Evolutionary conservation across 164 flowering plant genomes (phyloP), one percentile per base, ranked within the genome.

Genomic region (Sextonia rubra): DNA sequence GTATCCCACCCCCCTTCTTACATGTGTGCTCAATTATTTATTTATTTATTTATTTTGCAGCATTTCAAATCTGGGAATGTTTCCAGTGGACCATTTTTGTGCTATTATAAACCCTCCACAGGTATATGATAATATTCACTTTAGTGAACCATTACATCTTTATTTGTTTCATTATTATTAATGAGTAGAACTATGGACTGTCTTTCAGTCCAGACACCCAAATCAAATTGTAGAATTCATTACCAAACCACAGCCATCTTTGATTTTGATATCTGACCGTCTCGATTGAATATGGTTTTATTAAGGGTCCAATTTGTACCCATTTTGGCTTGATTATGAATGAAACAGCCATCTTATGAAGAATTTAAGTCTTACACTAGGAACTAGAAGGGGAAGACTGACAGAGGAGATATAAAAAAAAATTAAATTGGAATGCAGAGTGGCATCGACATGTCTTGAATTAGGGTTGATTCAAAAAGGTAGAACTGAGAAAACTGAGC

Each of bases 41-140:
- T 24, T 24, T 61, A 7, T 61, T 24, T 61, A 4, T 11, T 61
- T 61, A 7, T 72, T 70, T 1, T 89, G 87, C 97, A 96, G 99
- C 85, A 96, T 96, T 75, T 96, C 99, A 74, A 96, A 96, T 83
- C 84, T 96, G 80, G 99, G 99, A 71, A 96, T 96, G 99, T 96
- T 86, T 82, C 99, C 99, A 22, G 98, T 96, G 79, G 99, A 96
- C 80, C 78, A 82, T 0, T 93, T 93, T 80, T 89, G 97, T 79
- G 99, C 99, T 77, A 93, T 96, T 64, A 91, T 96, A 76, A 93
- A 96, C 79, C 99, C 99, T 6, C 99, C 99, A 55, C 98, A 93
- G 97, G 97, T 89, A 71, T 64, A 47, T 70, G 17, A 27, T 66
- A 32, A 14, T 66, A 52, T 66, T n/a, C 14, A 27, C 44, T 12